Percentiles rank a stretch among this genome's conserved stretches.
Conservation (phyloP, 1,139 yeast species). For the Kodamaea sp. region DNA sequence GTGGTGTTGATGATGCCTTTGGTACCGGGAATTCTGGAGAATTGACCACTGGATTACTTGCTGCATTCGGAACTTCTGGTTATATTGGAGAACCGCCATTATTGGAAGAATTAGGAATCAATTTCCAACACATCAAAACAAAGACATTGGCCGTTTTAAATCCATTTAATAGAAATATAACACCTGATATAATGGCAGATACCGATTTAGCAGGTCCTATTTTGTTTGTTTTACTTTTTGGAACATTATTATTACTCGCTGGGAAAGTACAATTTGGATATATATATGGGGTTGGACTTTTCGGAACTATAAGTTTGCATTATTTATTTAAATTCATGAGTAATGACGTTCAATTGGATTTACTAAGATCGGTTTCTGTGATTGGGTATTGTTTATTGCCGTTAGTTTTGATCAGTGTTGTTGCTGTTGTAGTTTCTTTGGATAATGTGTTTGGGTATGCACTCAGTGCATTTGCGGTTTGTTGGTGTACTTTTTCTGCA, state of each 20-base stretch:
- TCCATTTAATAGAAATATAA: constrained; percentile 59
- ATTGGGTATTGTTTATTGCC: constrained; percentile 94
- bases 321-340: constrained; percentile 85
- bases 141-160: constrained; percentile 86
- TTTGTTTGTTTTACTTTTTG: constrained; percentile 82
- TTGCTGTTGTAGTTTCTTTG: constrained; percentile 66
- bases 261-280: constrained; percentile 97
- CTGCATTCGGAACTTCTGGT: constrained; percentile 92
- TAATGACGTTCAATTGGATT: constrained; percentile 53
- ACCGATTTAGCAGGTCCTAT: constrained; percentile 96
- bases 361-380: constrained; percentile 80
- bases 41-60: constrained; percentile 72
- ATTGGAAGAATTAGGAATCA: constrained; percentile 89
- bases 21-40: constrained; percentile 53
- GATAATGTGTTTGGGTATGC: constrained; percentile 75
- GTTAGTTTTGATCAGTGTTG: constrained; percentile 70
- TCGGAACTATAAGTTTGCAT: constrained; percentile 85
- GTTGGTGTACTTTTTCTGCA: constrained; percentile 93
- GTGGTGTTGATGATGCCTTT: constrained; percentile 32
- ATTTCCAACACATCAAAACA: constrained; percentile 78
- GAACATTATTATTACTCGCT: constrained; percentile 73
- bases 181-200: constrained; percentile 80
- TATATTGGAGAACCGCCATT: constrained; percentile 93
- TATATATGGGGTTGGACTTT: constrained; percentile 91
- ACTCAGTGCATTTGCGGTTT: constrained; percentile 65